Percentiles rank a stretch among this genome's conserved stretches.
Conservation (phyloP, 345 rosid species). For the Murraya paniculata region DNA sequence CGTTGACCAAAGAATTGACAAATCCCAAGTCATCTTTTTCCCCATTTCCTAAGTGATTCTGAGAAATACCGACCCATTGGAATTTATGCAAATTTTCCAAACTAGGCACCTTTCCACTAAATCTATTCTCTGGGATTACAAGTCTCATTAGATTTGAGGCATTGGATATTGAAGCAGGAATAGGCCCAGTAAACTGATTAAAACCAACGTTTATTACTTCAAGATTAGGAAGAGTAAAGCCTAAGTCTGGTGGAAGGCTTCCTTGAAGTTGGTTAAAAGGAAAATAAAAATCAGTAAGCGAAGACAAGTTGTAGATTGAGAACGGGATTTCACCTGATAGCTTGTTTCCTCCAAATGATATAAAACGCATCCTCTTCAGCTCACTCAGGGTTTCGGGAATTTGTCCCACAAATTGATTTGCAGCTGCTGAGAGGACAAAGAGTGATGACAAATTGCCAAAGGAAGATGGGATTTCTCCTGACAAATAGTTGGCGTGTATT, state of each 20-base stretch:
- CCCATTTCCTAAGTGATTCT: neutral
- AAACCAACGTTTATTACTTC: accelerated
- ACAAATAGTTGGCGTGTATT: neutral
- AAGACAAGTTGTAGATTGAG: constrained; percentile 9
- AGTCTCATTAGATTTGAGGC: neutral
- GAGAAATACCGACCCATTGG: neutral
- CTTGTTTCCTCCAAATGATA: neutral
- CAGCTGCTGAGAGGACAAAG: neutral
- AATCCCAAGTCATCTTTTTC: neutral
- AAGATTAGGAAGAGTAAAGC: constrained; percentile 15
- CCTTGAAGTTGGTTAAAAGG: neutral
- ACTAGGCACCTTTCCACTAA: constrained; percentile 10
- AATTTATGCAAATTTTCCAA: neutral
- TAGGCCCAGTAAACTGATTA: constrained; percentile 21
- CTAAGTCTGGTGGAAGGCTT: neutral
- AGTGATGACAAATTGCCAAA: constrained; percentile 26
- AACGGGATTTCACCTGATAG: constrained; percentile 3
- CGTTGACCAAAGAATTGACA: neutral
- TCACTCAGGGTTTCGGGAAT: neutral
- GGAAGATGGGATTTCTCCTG: constrained; percentile 10
- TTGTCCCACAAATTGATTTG: neutral
- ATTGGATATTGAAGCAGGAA: constrained; percentile 6
- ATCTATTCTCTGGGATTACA: accelerated
- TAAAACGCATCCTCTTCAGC: neutral
- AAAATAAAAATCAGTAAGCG: neutral